phyloP scores from a whole-genome alignment of 73 alveolate species.

The Tetrahymena malaccensis region DNA sequence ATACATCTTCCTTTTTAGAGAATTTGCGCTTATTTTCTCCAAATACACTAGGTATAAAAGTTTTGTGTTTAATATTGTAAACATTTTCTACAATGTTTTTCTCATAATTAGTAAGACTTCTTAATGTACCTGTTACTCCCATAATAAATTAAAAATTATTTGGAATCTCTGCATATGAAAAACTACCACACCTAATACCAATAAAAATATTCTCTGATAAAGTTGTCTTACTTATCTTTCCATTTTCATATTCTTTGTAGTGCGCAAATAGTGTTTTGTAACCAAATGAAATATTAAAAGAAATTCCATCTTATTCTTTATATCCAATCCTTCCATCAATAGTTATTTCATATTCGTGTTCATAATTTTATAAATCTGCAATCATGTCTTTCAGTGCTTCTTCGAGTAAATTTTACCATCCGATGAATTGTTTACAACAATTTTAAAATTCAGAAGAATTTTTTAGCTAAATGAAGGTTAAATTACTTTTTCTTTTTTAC shows the following conservation, averaged over 20 bases:
- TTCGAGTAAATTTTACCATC: neutral
- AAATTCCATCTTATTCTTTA: neutral
- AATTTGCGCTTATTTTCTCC: neutral
- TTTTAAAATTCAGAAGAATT: neutral
- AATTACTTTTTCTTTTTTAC: neutral
- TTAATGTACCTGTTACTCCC: neutral
- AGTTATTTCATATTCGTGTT: neutral
- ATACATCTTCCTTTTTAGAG: neutral
- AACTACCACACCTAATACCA: neutral
- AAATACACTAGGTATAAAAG: neutral
- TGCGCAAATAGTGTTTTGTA: neutral
- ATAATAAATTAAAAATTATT: neutral
- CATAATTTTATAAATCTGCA: neutral
- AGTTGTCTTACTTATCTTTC: neutral
- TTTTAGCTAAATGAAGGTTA: neutral
- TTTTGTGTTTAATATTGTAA: neutral
- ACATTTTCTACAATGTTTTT: neutral
- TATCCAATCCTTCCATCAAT: neutral
- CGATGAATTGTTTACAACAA: neutral
- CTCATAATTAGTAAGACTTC: neutral
- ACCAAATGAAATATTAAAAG: neutral
- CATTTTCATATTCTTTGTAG: neutral
- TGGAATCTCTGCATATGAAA: neutral
- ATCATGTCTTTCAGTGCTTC: neutral
- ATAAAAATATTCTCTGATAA: neutral